phyloP scores from a whole-genome alignment of 176 grass and related monocot genomes.

The Carex scoparia region DNA sequence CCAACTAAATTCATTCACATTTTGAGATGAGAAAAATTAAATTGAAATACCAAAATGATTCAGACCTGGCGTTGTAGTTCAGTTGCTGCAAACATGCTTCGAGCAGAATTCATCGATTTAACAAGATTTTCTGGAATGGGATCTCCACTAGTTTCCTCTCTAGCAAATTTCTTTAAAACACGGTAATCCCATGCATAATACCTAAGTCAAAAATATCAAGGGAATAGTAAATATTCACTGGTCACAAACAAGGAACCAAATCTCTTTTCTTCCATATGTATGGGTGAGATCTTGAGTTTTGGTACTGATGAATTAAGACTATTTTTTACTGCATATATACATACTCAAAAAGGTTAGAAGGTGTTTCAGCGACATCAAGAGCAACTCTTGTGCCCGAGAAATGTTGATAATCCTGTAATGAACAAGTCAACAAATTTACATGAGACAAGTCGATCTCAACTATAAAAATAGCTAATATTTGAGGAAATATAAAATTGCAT shows the following conservation, averaged over 20 bases:
- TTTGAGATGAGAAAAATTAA: no score
- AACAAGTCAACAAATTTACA: neutral
- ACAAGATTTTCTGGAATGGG: conserved; percentile 80
- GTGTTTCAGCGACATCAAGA: conserved; percentile 91
- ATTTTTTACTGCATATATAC: neutral
- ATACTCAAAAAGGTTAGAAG: conserved; percentile 94
- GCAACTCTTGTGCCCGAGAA: conserved; percentile 95
- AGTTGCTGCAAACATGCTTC: conserved; percentile 72
- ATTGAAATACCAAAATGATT: no score
- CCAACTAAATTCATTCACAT: no score
- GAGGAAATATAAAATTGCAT: neutral
- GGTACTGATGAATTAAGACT: neutral
- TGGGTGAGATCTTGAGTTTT: neutral
- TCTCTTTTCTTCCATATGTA: no score
- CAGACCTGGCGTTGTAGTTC: conserved; percentile 87
- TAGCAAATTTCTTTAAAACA: conserved; percentile 76
- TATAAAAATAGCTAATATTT: neutral
- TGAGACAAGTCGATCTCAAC: neutral
- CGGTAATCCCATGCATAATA: conserved; percentile 95
- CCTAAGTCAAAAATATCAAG: conserved; percentile 34
- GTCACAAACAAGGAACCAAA: no score
- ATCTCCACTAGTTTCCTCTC: conserved; percentile 77
- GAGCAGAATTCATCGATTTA: conserved; percentile 67
- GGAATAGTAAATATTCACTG: neutral
- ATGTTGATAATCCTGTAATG: conserved; percentile 92